Evolutionary conservation across 208 protist species (phyloP).

Genomic region (Leishmania mexicana): DNA sequence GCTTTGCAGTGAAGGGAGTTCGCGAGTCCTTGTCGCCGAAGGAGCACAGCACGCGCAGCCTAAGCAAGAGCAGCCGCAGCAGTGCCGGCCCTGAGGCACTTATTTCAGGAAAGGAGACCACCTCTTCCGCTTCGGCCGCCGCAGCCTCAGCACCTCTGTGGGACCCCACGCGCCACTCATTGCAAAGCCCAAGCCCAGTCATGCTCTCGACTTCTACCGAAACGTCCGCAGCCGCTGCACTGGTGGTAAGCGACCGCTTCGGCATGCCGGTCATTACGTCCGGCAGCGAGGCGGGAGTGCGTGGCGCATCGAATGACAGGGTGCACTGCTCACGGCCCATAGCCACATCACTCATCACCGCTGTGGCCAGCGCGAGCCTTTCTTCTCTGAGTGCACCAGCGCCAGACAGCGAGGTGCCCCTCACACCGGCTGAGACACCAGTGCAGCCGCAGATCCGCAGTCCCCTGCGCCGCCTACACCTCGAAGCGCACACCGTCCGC

Average conservation of each 20-base stretch:
- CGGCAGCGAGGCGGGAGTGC: neutral
- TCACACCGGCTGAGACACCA: neutral
- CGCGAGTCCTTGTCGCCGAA: neutral
- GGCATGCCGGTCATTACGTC: neutral
- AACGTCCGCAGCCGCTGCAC: neutral
- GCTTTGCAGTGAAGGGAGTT: slow-evolving; percentile 22
- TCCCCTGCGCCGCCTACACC: neutral
- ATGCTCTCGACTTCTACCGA: neutral
- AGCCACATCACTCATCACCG: neutral
- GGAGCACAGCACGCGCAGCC: neutral
- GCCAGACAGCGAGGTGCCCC: neutral
- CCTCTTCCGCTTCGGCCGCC: neutral
- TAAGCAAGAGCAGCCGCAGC: slow-evolving; percentile 5
- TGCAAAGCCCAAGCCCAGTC: neutral
- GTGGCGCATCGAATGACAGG: neutral
- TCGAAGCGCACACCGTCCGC: neutral
- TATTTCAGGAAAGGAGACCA: neutral
- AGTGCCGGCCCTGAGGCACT: neutral
- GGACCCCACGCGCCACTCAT: neutral
- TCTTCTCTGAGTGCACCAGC: neutral
- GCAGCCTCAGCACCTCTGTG: neutral
- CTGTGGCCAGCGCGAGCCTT: neutral
- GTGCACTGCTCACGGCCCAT: neutral
- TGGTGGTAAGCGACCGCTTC: neutral
- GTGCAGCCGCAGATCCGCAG: neutral